Evolutionary conservation across 441 rosid genomes (phyloP), one percentile per base, ranked within the genome.

Genomic region (Heliophila coronopifolia): DNA sequence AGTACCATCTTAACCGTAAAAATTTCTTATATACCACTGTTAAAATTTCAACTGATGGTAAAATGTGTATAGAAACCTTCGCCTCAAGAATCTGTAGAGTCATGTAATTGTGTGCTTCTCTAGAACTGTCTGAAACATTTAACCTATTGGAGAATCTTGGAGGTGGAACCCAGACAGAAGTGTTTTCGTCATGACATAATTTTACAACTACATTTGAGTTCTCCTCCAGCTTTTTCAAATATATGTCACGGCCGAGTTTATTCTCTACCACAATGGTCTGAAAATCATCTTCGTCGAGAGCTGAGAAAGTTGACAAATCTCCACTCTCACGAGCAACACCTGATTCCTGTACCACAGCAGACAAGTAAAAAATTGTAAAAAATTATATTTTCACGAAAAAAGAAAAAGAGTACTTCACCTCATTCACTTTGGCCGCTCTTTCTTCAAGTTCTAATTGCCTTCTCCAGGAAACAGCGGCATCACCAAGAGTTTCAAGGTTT

Each of bases 201-300:
- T 77, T 74, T 28, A 75, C 80, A 48, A 81, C 77, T 8, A 52
- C 63, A 51, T 76, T 78, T 16, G 69, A 62, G 69, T 83, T 74
- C 54, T 78, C 84, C 64, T 79, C 94, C 40, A 77, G 69, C 72
- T 73, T 86, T 68, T 83, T 93, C 65, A 93, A 58, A 74, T 71
- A 79, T 65, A 93, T 61, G 71, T 86, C 92, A 73, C 77, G 71
- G 18, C 99, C 97, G 42, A 93, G 97, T 69, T 79, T 79, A 77
- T 93, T 93, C 65, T 83, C 97, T 42, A 93, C 74, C 24, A 72
- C 71, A 53, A 86, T 69, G 36, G 95, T 84, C 70, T 80, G 96
- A 66, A 78, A 81, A 70, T 93, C 99, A 72, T 86, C 99, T 72
- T 89, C 99, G 58, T 93, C 97, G 70, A 93, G 68, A 22, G 99